Evolutionary conservation across 495 filamentous ascomycete species (phyloP).

Genomic region (Paragyromitra xinjiangensis): DNA sequence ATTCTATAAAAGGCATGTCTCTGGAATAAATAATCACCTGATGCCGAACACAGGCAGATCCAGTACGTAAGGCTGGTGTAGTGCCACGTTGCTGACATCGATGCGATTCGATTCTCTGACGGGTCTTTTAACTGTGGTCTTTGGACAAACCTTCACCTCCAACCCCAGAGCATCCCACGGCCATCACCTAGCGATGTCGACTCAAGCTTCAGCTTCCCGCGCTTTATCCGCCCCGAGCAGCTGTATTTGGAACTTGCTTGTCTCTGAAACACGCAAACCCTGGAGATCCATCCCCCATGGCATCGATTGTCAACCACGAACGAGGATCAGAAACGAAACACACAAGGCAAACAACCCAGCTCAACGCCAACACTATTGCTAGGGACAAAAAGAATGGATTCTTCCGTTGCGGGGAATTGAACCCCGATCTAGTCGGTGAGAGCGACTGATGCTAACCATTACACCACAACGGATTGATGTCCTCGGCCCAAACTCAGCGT

Average conservation of each 20-base stretch:
- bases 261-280: neutral
- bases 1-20: neutral
- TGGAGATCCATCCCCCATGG: neutral
- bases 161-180: neutral
- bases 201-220: neutral
- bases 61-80: neutral
- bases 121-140: too few species aligned
- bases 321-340: neutral
- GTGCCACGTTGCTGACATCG: neutral
- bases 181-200: neutral
- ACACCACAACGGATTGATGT: slow-evolving; percentile 49
- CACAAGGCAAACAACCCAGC: neutral
- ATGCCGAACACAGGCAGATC: neutral
- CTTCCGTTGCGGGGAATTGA: slow-evolving; percentile 24
- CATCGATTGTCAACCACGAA: slow-evolving; percentile 2
- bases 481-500: neutral
- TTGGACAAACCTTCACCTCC: too few species aligned
- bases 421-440: slow-evolving; percentile 31
- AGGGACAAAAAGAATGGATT: neutral
- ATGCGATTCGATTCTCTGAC: neutral
- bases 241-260: neutral
- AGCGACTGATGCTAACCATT: slow-evolving; percentile 52
- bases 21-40: neutral
- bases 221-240: neutral
- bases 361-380: neutral